Percentiles rank a stretch among this genome's conserved stretches.
Conservation (phyloP, 2,329 filamentous ascomycete species). For the Lecanoromycetidae sp. region DNA sequence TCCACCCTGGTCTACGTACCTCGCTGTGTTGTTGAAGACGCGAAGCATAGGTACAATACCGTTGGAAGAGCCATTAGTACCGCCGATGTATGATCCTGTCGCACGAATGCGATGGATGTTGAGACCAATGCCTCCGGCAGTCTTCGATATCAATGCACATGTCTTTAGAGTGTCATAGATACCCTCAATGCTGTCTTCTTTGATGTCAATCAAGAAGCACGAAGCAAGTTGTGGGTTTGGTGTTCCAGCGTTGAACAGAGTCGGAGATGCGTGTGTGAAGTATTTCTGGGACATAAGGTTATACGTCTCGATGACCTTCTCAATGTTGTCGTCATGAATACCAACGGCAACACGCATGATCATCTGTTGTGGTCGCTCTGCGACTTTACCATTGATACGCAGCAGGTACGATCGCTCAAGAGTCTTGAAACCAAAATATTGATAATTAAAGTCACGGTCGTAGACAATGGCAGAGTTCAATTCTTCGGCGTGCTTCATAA, state of each 20-base stretch:
- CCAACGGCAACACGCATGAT: conserved; percentile 98
- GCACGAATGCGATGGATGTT: conserved; percentile 95
- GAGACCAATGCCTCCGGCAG: conserved; percentile 91
- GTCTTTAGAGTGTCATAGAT: conserved; percentile 99
- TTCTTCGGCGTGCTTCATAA: conserved; percentile 94
- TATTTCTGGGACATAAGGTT: conserved; percentile 98
- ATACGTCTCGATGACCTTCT: conserved; percentile 93
- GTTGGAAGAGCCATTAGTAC: conserved; percentile 96
- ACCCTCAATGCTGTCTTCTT: conserved; percentile 97
- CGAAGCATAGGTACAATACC: conserved; percentile 95
- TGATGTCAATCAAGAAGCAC: conserved; percentile 99
- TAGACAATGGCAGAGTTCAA: conserved; percentile 98
- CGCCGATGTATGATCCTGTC: conserved; percentile 94
- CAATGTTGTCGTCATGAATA: conserved; percentile 89
- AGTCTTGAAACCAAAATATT: conserved; percentile 99
- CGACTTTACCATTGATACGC: conserved; percentile 88
- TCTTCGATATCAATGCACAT: conserved; percentile 99
- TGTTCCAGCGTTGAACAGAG: conserved; percentile 94
- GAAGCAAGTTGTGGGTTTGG: conserved; percentile 90
- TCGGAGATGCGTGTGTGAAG: conserved; percentile 96
- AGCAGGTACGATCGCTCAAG: conserved; percentile 95
- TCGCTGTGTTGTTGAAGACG: conserved; percentile 97
- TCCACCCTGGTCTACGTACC: conserved; percentile 96
- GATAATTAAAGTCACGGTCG: conserved; percentile 99
- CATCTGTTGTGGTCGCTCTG: conserved; percentile 97